Percentiles rank a stretch among this genome's conserved stretches.
These are phyloP conservation scores for Suillus ampliporus DNA, from an alignment of 768 basidiomycete genomes.

Conservation along the genomic window DNA sequence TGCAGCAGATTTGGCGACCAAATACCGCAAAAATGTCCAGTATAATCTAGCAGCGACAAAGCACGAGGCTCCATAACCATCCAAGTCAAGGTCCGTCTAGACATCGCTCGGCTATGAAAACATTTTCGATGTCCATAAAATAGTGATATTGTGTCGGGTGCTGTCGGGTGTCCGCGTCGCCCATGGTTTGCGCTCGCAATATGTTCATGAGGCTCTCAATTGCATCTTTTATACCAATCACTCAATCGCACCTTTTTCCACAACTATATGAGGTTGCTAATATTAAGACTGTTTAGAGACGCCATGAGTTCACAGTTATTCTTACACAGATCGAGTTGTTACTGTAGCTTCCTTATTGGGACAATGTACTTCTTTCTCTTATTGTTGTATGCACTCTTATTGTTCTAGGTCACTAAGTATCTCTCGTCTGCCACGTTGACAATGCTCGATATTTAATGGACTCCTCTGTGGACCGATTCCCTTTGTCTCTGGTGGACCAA, in stretches of 20 bases:
- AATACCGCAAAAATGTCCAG: conserved; percentile 92
- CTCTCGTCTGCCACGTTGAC: conserved; percentile 10
- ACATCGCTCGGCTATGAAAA: not conserved
- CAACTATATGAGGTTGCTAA: not conserved
- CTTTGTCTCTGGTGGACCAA: conserved; percentile 30
- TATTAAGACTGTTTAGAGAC: not conserved
- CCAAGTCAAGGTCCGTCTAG: not conserved
- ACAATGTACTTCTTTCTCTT: conserved; percentile 22
- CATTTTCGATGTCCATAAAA: not conserved
- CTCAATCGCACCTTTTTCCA: not conserved
- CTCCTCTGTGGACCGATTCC: not conserved
- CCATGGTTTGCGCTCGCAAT: not conserved
- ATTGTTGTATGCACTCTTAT: conserved; percentile 10
- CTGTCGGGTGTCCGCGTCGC: not conserved
- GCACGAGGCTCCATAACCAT: conserved; percentile 25
- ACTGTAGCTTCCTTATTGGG: conserved; percentile 28
- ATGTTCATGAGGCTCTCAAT: too few species aligned
- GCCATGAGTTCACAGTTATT: too few species aligned
- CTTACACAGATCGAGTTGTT: too few species aligned
- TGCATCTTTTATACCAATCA: too few species aligned
- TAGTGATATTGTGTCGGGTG: not conserved
- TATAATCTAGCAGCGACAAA: conserved; percentile 86
- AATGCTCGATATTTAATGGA: conserved; percentile 23
- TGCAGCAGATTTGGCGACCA: conserved; percentile 82
- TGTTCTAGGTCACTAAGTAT: conserved; percentile 18